Evolutionary conservation across 2,329 filamentous ascomycete species (phyloP), one percentile per base, ranked within the genome.

Genomic region (Thermoascus crustaceus): DNA sequence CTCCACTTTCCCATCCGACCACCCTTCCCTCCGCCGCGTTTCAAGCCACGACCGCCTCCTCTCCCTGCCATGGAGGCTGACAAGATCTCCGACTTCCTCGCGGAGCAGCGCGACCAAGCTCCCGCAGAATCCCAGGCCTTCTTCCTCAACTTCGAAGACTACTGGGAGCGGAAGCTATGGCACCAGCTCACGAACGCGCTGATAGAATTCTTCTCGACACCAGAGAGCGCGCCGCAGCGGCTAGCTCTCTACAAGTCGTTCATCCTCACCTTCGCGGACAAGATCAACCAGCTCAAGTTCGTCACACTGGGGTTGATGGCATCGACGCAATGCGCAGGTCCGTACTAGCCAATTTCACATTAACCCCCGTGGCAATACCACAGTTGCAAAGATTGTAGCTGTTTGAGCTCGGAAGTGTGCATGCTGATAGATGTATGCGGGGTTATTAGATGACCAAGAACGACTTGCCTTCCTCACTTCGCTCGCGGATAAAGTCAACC

Each of bases 111-210:
- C 60, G 86, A 94, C 58, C 72, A 80, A 60, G 85, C 87, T 54
- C 84, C 87, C 34, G 84, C 87, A 50, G 84, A 94, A 61, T 76
- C 94, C 35, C 88, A 95, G 67, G 76, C 82, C 54, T 78, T 85
- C 55, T 85, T 95, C 63, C 75, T 98, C 52, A 78, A 82, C 53
- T 94, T 98, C 48, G 91, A 98, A 71, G 87, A 94, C 60, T 85
- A 80, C 58, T 98, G 91, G 91, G 91, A 98, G 72, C 81, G 89
- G 54, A 95, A 95, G 69, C 76, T 98, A 67, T 98, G 91, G 91
- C 91, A 98, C 70, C 88, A 98, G 68, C 82, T 98, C 49, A 98
- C 91, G 22, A 83, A 94, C 57, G 73, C 81, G 35, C 76, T 98
- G 38, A 72, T 94, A 50, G 75, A 84, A 48, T 95, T 89, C 75